Conservation (phyloP, 1,139 yeast species). For the Meyerozyma smithsonii region DNA sequence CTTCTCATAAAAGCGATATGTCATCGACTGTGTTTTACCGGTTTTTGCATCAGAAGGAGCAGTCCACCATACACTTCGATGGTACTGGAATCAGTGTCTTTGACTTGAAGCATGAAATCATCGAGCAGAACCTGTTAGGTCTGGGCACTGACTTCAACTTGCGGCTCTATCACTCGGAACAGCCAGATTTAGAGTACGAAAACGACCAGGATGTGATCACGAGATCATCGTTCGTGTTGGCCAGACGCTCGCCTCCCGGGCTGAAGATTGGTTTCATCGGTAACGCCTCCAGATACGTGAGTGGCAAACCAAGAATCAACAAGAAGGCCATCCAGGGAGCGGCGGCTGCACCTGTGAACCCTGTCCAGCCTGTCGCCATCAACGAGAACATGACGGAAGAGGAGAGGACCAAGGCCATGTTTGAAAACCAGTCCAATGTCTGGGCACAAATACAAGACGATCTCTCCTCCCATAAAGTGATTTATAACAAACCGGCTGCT, state of each 20-base stretch:
- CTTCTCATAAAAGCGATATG: constrained; percentile 42
- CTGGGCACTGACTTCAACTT: constrained; percentile 83
- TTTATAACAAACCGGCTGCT: constrained; percentile 40
- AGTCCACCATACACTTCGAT: constrained; percentile 80
- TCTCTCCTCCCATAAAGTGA: constrained; percentile 72
- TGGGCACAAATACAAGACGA: constrained; percentile 95
- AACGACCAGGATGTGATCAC: constrained; percentile 89
- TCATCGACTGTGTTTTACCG: constrained; percentile 86
- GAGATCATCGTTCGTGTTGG: constrained; percentile 80
- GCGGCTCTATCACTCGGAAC: constrained; percentile 54
- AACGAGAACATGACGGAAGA: constrained; percentile 64
- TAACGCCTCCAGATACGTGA: constrained; percentile 75
- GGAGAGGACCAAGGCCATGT: constrained; percentile 85
- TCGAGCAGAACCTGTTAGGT: constrained; percentile 73
- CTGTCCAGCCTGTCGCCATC: constrained; percentile 14
- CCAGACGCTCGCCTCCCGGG: constrained; percentile 75
- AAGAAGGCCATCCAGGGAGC: constrained; percentile 29
- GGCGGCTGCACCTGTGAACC: constrained; percentile 17
- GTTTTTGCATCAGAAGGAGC: constrained; percentile 79
- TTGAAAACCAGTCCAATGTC: constrained; percentile 84
- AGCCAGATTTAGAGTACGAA: constrained; percentile 78
- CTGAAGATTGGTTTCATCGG: constrained; percentile 39
- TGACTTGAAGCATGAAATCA: constrained; percentile 88
- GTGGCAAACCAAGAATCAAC: constrained; percentile 69
- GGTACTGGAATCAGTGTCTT: constrained; percentile 96